These are phyloP conservation scores for Boechera divaricarpa DNA, from an alignment of 345 rosid species.

Conservation along the genomic window DNA sequence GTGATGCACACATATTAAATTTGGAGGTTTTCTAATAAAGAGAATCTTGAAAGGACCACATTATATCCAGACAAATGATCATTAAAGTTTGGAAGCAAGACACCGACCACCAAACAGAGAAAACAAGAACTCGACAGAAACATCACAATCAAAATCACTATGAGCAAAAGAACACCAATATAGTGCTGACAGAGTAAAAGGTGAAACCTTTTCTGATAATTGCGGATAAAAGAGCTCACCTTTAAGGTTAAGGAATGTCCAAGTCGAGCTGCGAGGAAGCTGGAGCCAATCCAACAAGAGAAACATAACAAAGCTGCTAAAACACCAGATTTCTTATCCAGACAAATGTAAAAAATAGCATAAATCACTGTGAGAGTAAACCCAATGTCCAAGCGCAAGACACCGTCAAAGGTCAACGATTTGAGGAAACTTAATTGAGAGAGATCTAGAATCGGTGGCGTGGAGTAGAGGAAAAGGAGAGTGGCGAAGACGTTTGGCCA, in stretches of 20 bases:
- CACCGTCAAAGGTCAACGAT: conserved; percentile 39
- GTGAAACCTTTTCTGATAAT: conserved; percentile 10
- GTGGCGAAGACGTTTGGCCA: conserved; percentile 80
- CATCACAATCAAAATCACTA: not conserved
- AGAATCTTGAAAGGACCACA: conserved; percentile 17
- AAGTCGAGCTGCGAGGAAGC: conserved; percentile 53
- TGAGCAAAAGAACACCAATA: not conserved
- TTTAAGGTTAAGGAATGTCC: conserved; percentile 68
- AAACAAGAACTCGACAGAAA: conserved; percentile 1
- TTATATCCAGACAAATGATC: not conserved
- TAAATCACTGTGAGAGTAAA: conserved; percentile 59
- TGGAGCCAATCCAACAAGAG: conserved; percentile 72
- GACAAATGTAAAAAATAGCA: conserved; percentile 57
- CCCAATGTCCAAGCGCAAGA: conserved; percentile 60
- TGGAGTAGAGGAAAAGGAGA: conserved; percentile 65
- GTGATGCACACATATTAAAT: not conserved
- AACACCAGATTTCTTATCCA: conserved; percentile 79
- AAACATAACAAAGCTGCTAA: conserved; percentile 78
- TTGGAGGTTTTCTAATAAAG: not conserved
- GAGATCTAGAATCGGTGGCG: conserved; percentile 50
- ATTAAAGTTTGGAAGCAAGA: not conserved
- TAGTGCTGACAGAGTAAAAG: not conserved
- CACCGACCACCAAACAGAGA: not conserved
- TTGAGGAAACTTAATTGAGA: conserved; percentile 47
- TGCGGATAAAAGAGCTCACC: conserved; percentile 41